Evolutionary conservation across 306 rosid species (phyloP).

Genomic region (Lablab purpureus): DNA sequence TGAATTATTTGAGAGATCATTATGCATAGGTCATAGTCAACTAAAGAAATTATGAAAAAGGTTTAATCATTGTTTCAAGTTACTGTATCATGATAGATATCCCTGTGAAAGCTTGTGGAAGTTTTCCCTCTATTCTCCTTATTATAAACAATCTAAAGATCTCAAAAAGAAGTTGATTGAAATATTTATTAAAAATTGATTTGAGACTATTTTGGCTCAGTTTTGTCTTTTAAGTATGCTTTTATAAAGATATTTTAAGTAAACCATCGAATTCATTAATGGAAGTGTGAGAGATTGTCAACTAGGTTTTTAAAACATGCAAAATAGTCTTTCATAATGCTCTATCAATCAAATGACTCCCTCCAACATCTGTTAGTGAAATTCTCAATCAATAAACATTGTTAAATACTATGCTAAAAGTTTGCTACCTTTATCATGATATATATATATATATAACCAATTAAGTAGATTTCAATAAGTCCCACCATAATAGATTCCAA

Average conservation of each 20-base stretch:
- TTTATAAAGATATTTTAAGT: neutral
- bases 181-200: neutral
- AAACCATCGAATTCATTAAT: too few species aligned
- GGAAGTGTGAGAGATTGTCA: too few species aligned
- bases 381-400: too few species aligned
- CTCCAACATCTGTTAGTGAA: too few species aligned
- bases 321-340: too few species aligned
- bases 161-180: neutral
- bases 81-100: slow-evolving; percentile 15
- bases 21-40: slow-evolving; percentile 30
- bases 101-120: neutral
- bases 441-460: too few species aligned
- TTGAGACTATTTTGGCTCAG: neutral
- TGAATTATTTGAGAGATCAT: slow-evolving; percentile 43
- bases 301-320: too few species aligned
- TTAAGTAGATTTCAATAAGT: too few species aligned
- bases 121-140: neutral
- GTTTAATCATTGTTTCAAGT: slow-evolving; percentile 40
- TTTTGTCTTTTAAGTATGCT: neutral
- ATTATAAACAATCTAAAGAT: neutral
- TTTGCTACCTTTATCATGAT: too few species aligned
- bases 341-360: too few species aligned
- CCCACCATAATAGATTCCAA: too few species aligned
- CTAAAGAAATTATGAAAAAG: slow-evolving; percentile 27
- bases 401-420: too few species aligned